Conservation (phyloP, 1,284 basidiomycete genomes). For the Pseudozyma thailandica region DNA sequence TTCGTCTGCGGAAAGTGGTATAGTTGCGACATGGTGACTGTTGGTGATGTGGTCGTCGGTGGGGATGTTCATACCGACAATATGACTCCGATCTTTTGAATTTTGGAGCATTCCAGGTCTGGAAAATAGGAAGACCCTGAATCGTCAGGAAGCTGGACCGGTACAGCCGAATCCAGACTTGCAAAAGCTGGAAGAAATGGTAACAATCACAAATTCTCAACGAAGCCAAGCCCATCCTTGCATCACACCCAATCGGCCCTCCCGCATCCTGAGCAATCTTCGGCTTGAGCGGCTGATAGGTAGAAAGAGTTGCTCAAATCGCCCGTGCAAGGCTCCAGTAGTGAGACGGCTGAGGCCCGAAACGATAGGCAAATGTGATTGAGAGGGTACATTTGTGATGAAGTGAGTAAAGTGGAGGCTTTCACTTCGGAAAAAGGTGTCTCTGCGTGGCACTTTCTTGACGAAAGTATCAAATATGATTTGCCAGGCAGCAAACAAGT, state of each 20-base stretch:
- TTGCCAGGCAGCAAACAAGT: constrained; percentile 1
- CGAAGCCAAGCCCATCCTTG: too few relatives aligned
- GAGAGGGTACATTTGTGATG: too few relatives aligned
- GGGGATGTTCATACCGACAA: background rate
- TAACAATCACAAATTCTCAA: too few relatives aligned
- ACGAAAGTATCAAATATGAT: background rate
- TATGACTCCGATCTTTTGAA: background rate
- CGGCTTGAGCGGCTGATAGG: too few relatives aligned
- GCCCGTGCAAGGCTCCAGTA: too few relatives aligned
- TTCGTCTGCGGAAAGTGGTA: constrained; percentile 45
- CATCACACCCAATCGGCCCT: too few relatives aligned
- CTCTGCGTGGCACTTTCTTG: background rate
- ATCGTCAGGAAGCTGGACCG: background rate
- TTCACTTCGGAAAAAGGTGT: constrained; percentile 6
- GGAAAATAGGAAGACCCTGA: constrained; percentile 4
- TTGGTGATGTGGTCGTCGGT: background rate
- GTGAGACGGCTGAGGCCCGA: too few relatives aligned
- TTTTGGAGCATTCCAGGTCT: background rate
- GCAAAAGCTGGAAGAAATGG: background rate
- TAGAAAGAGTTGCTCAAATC: too few relatives aligned
- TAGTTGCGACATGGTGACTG: constrained; percentile 9
- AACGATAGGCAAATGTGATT: too few relatives aligned
- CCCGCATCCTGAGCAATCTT: too few relatives aligned
- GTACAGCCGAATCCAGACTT: background rate
- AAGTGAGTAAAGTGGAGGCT: too few relatives aligned